Evolutionary conservation across 306 rosid species (phyloP).

Genomic region (Gynostemma pentaphyllum): DNA sequence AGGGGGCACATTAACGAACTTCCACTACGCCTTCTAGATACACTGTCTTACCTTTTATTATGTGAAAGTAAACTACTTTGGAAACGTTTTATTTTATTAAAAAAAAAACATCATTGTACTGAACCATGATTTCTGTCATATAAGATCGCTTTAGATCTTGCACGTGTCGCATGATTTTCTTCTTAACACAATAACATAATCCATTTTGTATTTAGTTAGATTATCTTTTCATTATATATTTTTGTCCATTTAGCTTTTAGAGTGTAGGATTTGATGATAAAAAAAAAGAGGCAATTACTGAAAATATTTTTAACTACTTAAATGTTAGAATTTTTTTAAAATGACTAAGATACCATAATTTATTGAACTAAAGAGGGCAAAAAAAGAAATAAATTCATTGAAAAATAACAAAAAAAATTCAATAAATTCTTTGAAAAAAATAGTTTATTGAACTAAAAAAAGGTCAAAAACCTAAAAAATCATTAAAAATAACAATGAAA

Average conservation of each 20-base stretch:
- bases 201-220: background rate
- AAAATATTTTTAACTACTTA: no score
- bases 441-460: no score
- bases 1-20: conserved; percentile 16
- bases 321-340: no score
- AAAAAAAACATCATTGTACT: background rate
- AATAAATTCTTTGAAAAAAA: no score
- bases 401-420: no score
- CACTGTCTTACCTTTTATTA: background rate
- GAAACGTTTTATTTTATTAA: background rate
- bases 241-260: background rate
- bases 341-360: no score
- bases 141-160: background rate
- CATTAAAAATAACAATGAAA: no score
- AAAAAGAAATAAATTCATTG: no score
- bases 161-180: background rate
- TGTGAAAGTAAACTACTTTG: background rate
- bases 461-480: no score
- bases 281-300: no score
- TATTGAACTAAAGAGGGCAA: no score
- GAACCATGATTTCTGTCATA: background rate
- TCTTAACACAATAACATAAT: background rate
- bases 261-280: no score
- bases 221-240: background rate
- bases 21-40: conserved; percentile 6